Conservation (phyloP, 2,329 filamentous ascomycete genomes). For the Calonectria pteridis region DNA sequence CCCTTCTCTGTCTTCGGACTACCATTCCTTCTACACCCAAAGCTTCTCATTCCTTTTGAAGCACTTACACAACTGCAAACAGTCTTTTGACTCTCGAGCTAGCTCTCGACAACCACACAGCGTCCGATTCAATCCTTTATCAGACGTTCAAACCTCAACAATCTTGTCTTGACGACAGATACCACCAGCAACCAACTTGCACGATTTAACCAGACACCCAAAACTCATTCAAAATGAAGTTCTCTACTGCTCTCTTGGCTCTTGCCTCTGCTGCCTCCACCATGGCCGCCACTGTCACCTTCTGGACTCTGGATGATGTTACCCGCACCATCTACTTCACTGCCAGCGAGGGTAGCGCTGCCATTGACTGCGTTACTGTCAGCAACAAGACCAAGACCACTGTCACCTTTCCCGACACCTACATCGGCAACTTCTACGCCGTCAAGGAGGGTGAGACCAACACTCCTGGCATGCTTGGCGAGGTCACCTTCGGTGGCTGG, state of each 20-base stretch:
- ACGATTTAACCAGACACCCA: constrained; percentile 16
- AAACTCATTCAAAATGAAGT: constrained; percentile 63
- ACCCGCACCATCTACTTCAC: constrained; percentile 66
- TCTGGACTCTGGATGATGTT: constrained; percentile 68
- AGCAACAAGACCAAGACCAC: constrained; percentile 52
- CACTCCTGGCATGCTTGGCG: constrained; percentile 64
- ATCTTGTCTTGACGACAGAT: constrained; percentile 45
- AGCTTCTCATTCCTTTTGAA: constrained; percentile 51
- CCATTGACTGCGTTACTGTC: constrained; percentile 56
- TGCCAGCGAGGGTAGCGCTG: constrained; percentile 52
- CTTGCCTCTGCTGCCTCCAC: constrained; percentile 58
- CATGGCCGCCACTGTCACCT: constrained; percentile 65
- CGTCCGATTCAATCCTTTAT: constrained; percentile 43
- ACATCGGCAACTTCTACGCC: constrained; percentile 66
- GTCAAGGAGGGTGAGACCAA: constrained; percentile 58
- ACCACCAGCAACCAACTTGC: constrained; percentile 19
- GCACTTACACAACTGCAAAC: constrained; percentile 38
- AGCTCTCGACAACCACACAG: constrained; percentile 40
- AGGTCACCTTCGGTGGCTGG: constrained; percentile 64
- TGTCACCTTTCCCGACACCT: constrained; percentile 58
- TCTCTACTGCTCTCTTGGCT: constrained; percentile 59
- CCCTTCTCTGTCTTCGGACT: constrained; percentile 44
- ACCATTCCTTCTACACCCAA: constrained; percentile 43
- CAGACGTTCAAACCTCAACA: constrained; percentile 32
- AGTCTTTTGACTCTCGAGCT: constrained; percentile 41